Percentiles rank a stretch among this genome's conserved stretches.
phyloP scores from a whole-genome alignment of 345 rosid species.

The Lumnitzera littorea region DNA sequence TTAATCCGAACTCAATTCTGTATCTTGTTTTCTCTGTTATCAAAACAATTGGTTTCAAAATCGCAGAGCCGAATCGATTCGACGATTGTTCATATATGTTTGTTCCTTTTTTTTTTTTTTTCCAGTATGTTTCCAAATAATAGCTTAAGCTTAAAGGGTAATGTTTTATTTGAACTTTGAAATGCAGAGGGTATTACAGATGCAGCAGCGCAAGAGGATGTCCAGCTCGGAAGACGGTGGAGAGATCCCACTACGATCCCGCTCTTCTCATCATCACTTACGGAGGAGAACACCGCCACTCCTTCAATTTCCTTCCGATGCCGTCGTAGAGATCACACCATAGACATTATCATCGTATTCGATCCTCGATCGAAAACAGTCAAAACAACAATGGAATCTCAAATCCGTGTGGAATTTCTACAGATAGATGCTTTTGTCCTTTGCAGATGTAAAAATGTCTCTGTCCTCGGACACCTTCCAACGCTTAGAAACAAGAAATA shows the following conservation, averaged over 20 bases:
- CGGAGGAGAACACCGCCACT: conserved; percentile 41
- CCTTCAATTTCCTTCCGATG: conserved; percentile 2
- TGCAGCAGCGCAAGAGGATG: conserved; percentile 41
- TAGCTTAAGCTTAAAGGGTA: background rate
- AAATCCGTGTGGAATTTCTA: no score
- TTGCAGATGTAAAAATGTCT: no score
- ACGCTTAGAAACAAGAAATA: no score
- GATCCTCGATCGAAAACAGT: background rate
- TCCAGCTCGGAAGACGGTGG: conserved; percentile 48
- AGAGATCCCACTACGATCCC: conserved; percentile 36
- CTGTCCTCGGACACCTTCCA: no score
- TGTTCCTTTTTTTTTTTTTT: background rate
- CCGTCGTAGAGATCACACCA: background rate
- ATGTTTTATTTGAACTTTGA: no score
- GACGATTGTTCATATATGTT: no score
- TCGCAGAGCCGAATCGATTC: background rate
- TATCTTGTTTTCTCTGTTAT: no score
- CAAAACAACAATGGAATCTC: no score
- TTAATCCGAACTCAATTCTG: no score
- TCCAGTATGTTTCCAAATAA: no score
- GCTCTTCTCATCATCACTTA: conserved; percentile 32
- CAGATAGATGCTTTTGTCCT: no score
- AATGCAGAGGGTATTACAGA: conserved; percentile 39
- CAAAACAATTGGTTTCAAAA: background rate
- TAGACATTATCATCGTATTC: background rate